Conservation (phyloP, 768 basidiomycete genomes). For the Lentinula edodes region DNA sequence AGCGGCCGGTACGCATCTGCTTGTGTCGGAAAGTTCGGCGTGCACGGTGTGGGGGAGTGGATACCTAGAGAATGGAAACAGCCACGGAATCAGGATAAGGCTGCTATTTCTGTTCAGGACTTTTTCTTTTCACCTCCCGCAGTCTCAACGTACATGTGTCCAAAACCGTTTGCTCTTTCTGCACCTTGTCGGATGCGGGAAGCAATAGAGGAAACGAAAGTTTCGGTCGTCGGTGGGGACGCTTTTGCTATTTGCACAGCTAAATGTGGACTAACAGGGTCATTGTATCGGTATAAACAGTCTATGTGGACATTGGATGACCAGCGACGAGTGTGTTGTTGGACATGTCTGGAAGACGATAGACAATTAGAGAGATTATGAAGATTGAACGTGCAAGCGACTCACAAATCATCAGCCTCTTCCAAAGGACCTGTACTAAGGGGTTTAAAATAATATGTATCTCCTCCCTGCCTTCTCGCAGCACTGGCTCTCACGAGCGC, state of each 20-base stretch:
- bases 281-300: conserved; percentile 79
- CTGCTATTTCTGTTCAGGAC: conserved; percentile 81
- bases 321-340: conserved; percentile 39
- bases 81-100: conserved; percentile 58
- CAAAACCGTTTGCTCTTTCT: conserved; percentile 16
- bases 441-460: conserved; percentile 77
- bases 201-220: conserved; percentile 60
- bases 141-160: conserved; percentile 84
- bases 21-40: conserved; percentile 55
- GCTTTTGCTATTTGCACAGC: conserved; percentile 52
- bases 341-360: conserved; percentile 52
- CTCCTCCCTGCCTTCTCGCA: conserved; percentile 23
- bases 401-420: conserved; percentile 83
- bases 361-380: neutral
- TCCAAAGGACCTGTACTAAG: conserved; percentile 80
- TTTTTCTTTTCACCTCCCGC: conserved; percentile 81
- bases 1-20: conserved; percentile 82
- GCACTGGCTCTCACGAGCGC: conserved; percentile 77
- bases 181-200: conserved; percentile 57
- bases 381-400: neutral
- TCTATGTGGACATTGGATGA: conserved; percentile 44
- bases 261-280: conserved; percentile 92
- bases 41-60: conserved; percentile 82
- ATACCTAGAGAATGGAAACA: conserved; percentile 49
- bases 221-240: conserved; percentile 55